Conservation (phyloP, 352 stramenopile species). For the Plasmopara viticola region DNA sequence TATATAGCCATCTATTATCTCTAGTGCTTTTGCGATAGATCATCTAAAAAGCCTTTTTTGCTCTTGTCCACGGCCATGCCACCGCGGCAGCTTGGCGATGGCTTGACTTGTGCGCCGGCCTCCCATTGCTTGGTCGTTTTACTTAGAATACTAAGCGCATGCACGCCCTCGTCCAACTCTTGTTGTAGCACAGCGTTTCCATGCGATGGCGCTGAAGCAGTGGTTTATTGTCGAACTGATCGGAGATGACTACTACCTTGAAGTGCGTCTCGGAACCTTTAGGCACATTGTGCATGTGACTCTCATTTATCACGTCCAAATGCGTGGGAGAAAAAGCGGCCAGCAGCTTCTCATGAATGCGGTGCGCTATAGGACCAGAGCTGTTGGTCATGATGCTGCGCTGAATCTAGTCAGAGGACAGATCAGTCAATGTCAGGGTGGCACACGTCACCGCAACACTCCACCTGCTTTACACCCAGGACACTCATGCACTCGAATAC, state of each 20-base stretch:
- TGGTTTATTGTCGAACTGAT: constrained; percentile 84
- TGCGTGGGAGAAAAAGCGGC: constrained; percentile 54
- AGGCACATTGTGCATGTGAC: constrained; percentile 93
- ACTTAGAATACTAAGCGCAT: constrained; percentile 92
- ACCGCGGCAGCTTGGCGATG: constrained; percentile 65
- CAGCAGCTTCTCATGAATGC: constrained; percentile 64
- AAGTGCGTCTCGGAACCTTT: constrained; percentile 94
- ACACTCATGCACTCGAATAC: not conserved
- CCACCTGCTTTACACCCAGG: constrained; percentile 7
- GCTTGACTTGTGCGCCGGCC: constrained; percentile 38
- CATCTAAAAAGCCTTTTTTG: constrained; percentile 59
- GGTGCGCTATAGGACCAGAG: constrained; percentile 40
- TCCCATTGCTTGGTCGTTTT: constrained; percentile 92
- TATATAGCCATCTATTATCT: constrained; percentile 6
- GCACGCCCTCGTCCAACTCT: constrained; percentile 83
- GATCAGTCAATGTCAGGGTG: not conserved
- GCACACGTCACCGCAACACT: not conserved
- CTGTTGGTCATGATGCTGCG: constrained; percentile 30
- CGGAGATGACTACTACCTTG: constrained; percentile 92
- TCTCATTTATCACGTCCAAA: constrained; percentile 92
- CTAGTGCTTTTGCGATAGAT: constrained; percentile 20
- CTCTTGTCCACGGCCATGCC: constrained; percentile 66
- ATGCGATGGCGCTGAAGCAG: constrained; percentile 88
- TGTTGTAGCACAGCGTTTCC: constrained; percentile 81
- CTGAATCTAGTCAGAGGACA: constrained; percentile 4